A percentile compares a stretch with the other conserved stretches of the same genome.
Evolutionary conservation across 306 rosid species (phyloP).

Genomic region (Citrullus colocynthis): DNA sequence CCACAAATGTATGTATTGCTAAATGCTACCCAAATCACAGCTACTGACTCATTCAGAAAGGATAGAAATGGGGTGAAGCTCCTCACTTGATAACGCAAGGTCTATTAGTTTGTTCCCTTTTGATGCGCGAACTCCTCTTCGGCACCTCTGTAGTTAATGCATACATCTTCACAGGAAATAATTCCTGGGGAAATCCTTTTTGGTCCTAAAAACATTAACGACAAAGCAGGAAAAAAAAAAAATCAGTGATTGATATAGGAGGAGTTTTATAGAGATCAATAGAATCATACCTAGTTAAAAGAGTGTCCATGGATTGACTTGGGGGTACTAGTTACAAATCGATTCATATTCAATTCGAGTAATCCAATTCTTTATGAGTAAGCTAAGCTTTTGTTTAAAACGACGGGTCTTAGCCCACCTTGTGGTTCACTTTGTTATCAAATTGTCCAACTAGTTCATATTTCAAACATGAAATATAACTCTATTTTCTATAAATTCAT

Average conservation of each 20-base stretch:
- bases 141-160: constrained; percentile 61
- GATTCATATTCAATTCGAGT: neutral
- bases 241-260: neutral
- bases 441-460: neutral
- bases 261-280: neutral
- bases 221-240: neutral
- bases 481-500: too few species aligned
- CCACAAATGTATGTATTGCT: neutral
- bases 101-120: constrained; percentile 45
- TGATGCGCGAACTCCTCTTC: constrained; percentile 37
- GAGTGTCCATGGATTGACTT: neutral
- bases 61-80: neutral
- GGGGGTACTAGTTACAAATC: neutral
- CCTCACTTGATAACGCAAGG: constrained; percentile 65
- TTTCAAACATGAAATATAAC: neutral
- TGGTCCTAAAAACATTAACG: constrained; percentile 48
- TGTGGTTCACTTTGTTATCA: neutral
- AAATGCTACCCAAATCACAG: neutral
- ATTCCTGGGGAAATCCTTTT: constrained; percentile 57
- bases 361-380: neutral
- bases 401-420: neutral
- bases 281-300: neutral
- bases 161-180: constrained; percentile 88
- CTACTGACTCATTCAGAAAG: neutral
- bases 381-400: neutral